Conservation (phyloP, 306 rosid species). For the Spatholobus suberectus region DNA sequence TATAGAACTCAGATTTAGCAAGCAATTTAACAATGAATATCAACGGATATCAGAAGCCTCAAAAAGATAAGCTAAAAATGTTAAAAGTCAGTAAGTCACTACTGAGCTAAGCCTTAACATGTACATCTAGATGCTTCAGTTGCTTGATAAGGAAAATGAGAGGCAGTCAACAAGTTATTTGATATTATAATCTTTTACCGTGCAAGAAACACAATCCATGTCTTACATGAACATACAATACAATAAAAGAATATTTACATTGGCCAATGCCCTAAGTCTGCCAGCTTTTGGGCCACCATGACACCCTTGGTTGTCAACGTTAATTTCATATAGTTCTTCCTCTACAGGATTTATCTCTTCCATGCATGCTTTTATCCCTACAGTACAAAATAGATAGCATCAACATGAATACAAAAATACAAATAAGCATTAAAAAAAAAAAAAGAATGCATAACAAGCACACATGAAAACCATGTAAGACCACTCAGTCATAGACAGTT, state of each 20-base stretch:
- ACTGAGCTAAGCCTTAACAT: not conserved
- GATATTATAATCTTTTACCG: not conserved
- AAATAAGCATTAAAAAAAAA: constrained; percentile 3
- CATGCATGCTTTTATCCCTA: constrained; percentile 86
- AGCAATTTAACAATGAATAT: constrained; percentile 1
- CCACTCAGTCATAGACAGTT: not conserved
- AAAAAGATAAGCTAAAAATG: not conserved
- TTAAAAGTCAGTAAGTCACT: not conserved
- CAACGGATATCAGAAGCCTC: not conserved
- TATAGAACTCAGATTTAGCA: not conserved
- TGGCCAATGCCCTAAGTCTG: constrained; percentile 65
- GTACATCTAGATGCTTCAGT: constrained; percentile 27
- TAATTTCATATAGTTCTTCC: constrained; percentile 80
- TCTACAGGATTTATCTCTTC: constrained; percentile 58
- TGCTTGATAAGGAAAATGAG: constrained; percentile 13
- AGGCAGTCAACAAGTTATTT: constrained; percentile 16
- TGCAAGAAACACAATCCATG: constrained; percentile 20
- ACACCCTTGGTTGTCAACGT: constrained; percentile 85
- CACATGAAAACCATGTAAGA: not conserved
- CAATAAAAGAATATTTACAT: constrained; percentile 54
- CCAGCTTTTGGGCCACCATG: constrained; percentile 83
- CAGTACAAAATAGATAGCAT: constrained; percentile 42
- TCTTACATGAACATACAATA: constrained; percentile 22
- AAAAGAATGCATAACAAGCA: not conserved
- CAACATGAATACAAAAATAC: constrained; percentile 2